Evolutionary conservation across 208 protist genomes (phyloP).

Genomic region (Trypanosoma theileri): DNA sequence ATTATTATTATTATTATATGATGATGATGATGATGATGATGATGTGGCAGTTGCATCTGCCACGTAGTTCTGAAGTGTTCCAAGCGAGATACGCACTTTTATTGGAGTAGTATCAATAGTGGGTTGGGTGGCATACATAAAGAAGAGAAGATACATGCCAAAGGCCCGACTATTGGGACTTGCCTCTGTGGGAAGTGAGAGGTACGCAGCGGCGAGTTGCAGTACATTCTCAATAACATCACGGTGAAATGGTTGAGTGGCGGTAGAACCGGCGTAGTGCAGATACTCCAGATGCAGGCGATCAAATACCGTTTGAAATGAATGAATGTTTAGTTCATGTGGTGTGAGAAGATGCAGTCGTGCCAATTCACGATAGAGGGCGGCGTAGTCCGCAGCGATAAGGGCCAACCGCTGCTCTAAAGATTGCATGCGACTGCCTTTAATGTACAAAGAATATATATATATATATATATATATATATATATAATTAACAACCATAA

Average conservation of each 20-base stretch:
- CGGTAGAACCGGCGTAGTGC: slow-evolving; percentile 62
- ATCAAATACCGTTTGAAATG: slow-evolving; percentile 56
- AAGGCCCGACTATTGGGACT: slow-evolving; percentile 55
- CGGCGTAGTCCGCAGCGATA: slow-evolving; percentile 57
- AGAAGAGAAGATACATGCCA: slow-evolving; percentile 58
- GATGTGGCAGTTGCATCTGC: slow-evolving; percentile 16
- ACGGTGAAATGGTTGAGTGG: slow-evolving; percentile 45
- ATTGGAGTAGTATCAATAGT: slow-evolving; percentile 16
- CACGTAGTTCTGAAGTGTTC: slow-evolving; percentile 18
- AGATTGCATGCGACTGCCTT: no score
- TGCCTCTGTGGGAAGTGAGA: slow-evolving; percentile 45
- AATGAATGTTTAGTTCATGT: slow-evolving; percentile 33
- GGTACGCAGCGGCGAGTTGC: slow-evolving; percentile 58
- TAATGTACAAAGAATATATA: no score
- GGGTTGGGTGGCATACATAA: slow-evolving; percentile 69
- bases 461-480: no score
- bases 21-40: no score
- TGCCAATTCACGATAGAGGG: slow-evolving; percentile 41
- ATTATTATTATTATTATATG: no score
- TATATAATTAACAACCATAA: no score
- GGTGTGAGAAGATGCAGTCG: slow-evolving; percentile 13
- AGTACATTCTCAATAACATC: slow-evolving; percentile 56
- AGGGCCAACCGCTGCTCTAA: slow-evolving; percentile 33
- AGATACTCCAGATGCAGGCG: slow-evolving; percentile 57
- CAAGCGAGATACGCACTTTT: slow-evolving; percentile 8